These are phyloP conservation scores for Anthracocystis setariae DNA, from an alignment of 1,284 basidiomycete species.

Conservation along the genomic window DNA sequence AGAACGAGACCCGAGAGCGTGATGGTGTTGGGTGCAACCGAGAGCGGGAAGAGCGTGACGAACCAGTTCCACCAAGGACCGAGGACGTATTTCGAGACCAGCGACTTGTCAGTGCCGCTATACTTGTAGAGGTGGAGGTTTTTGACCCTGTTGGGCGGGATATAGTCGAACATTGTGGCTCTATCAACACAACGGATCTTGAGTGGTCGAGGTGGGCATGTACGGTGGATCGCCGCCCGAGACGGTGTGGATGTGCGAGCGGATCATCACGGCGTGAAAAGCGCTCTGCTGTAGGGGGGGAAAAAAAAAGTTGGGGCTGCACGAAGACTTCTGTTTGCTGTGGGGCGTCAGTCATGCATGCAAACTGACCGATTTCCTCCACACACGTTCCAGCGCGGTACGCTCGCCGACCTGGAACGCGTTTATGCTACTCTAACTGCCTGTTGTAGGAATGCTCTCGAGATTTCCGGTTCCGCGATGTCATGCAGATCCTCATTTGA, in stretches of 20 bases:
- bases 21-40: conserved; percentile 83
- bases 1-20: conserved; percentile 77
- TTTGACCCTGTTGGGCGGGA: conserved; percentile 69
- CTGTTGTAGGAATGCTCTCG: not conserved
- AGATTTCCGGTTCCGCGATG: not conserved
- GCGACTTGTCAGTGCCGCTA: conserved; percentile 72
- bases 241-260: not conserved
- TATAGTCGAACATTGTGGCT: conserved; percentile 63
- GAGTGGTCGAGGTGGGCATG: not conserved
- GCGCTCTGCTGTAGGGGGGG: not conserved
- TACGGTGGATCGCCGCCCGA: not conserved
- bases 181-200: not conserved
- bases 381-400: conserved; percentile 6
- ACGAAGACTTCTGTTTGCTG: not conserved
- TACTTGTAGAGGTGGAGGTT: conserved; percentile 74
- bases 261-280: conserved; percentile 7
- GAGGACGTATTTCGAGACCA: conserved; percentile 79
- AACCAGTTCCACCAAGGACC: conserved; percentile 95
- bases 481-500: conserved; percentile 6
- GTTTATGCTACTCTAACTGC: not conserved
- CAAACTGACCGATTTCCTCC: conserved; percentile 12
- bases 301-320: conserved; percentile 15
- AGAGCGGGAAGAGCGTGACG: conserved; percentile 86
- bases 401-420: no score
- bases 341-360: not conserved